Evolutionary conservation across 352 stramenopile species (phyloP).

Genomic region (Phytophthora palmivora): DNA sequence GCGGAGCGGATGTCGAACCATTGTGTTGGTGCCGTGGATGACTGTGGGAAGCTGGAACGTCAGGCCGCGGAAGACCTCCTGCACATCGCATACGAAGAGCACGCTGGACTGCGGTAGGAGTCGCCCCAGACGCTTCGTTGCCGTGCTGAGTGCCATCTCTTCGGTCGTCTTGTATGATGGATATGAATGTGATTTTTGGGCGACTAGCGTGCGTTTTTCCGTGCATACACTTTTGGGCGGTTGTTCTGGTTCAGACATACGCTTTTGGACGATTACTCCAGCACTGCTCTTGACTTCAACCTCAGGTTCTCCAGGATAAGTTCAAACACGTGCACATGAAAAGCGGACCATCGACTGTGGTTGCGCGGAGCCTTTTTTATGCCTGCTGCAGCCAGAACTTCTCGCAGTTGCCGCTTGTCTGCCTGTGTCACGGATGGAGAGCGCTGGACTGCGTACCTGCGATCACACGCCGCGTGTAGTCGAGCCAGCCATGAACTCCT

Average conservation of each 20-base stretch:
- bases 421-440: constrained; percentile 29
- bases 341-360: constrained; percentile 41
- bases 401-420: constrained; percentile 50
- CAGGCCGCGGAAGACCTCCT: constrained; percentile 95
- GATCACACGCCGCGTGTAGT: constrained; percentile 49
- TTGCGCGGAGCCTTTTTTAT: constrained; percentile 42
- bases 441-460: constrained; percentile 24
- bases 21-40: constrained; percentile 79
- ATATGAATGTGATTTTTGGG: too few species aligned
- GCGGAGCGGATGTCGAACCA: constrained; percentile 24
- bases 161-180: too few species aligned
- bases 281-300: too few species aligned
- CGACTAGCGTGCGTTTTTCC: too few species aligned
- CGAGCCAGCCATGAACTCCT: too few species aligned
- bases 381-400: constrained; percentile 39
- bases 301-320: too few species aligned
- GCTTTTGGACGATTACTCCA: too few species aligned
- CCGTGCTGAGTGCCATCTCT: constrained; percentile 38
- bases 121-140: constrained; percentile 50
- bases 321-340: too few species aligned
- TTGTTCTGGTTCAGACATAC: too few species aligned
- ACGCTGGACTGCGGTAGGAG: constrained; percentile 75
- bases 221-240: too few species aligned
- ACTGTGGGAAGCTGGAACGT: constrained; percentile 95
- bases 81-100: constrained; percentile 97